Evolutionary conservation across 768 basidiomycete genomes (phyloP).

Genomic region (Boletus rubescentipes): DNA sequence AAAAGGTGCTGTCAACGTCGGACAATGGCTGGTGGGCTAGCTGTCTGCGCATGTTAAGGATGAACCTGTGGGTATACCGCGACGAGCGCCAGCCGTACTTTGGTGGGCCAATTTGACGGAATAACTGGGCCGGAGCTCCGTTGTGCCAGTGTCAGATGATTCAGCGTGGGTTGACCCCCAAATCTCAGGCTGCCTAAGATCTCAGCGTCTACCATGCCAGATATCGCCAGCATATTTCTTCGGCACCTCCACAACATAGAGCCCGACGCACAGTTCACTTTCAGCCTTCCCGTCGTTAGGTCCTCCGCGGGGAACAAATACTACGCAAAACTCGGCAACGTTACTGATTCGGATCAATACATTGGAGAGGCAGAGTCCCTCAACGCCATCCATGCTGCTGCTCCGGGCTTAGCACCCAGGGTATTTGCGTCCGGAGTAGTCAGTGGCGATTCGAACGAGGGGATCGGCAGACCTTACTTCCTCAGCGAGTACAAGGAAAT

Average conservation of each 20-base stretch:
- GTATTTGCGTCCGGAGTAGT: constrained; percentile 50
- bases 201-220: constrained; percentile 19
- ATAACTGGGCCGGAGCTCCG: background rate
- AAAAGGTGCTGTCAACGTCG: background rate
- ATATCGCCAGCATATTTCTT: constrained; percentile 34
- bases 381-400: constrained; percentile 58
- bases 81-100: no score
- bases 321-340: constrained; percentile 59
- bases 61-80: background rate
- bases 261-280: constrained; percentile 47
- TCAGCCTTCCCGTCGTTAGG: constrained; percentile 43
- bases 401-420: constrained; percentile 63
- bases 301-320: constrained; percentile 61
- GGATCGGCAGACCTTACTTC: constrained; percentile 55
- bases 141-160: background rate
- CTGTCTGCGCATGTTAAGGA: background rate
- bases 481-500: constrained; percentile 74
- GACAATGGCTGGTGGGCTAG: background rate
- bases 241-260: constrained; percentile 50
- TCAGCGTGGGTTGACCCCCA: background rate
- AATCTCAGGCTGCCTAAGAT: no score
- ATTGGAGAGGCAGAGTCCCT: constrained; percentile 69
- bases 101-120: background rate
- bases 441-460: constrained; percentile 25
- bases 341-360: constrained; percentile 61